These are phyloP conservation scores for Elsinoe fawcettii DNA, from an alignment of 2,329 filamentous ascomycete genomes.

Conservation along the genomic window DNA sequence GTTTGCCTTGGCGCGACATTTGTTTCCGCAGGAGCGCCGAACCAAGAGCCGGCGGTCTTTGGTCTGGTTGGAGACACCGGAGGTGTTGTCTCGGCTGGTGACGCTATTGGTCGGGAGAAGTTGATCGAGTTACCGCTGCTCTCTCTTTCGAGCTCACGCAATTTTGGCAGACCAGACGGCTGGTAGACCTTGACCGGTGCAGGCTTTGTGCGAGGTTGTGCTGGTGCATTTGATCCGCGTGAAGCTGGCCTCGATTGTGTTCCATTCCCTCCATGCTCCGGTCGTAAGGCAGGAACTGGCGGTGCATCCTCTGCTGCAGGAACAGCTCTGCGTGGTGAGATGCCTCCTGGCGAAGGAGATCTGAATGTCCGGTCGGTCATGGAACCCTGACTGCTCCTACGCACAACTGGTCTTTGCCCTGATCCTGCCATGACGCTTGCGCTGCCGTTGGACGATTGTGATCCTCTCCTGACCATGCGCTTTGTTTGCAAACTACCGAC, in stretches of 20 bases:
- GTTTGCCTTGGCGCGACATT: slow-evolving; percentile 22
- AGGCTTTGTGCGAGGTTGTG: not conserved
- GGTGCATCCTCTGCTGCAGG: slow-evolving; percentile 42
- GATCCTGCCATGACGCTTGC: slow-evolving; percentile 27
- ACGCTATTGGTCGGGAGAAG: slow-evolving; percentile 48
- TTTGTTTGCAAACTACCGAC: slow-evolving; percentile 82
- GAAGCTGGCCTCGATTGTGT: slow-evolving; percentile 26
- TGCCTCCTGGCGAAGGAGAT: slow-evolving; percentile 56
- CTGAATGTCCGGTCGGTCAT: slow-evolving; percentile 88
- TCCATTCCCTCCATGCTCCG: slow-evolving; percentile 32
- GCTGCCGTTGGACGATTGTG: slow-evolving; percentile 59
- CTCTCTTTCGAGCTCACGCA: slow-evolving; percentile 33
- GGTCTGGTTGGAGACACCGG: slow-evolving; percentile 25
- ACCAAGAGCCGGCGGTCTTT: slow-evolving; percentile 28
- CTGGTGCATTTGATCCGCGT: slow-evolving; percentile 15
- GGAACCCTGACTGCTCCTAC: slow-evolving; percentile 64
- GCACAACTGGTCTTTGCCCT: slow-evolving; percentile 44
- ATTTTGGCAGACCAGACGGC: slow-evolving; percentile 13
- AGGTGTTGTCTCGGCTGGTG: slow-evolving; percentile 32
- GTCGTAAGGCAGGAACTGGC: slow-evolving; percentile 64
- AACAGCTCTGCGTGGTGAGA: slow-evolving; percentile 23
- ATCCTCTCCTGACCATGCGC: slow-evolving; percentile 67
- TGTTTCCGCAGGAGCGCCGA: slow-evolving; percentile 26
- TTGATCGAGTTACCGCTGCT: slow-evolving; percentile 41
- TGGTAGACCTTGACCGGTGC: slow-evolving; percentile 38